Conservation (phyloP, 148 eudicot species). For the Pharnaceum exiguum region DNA sequence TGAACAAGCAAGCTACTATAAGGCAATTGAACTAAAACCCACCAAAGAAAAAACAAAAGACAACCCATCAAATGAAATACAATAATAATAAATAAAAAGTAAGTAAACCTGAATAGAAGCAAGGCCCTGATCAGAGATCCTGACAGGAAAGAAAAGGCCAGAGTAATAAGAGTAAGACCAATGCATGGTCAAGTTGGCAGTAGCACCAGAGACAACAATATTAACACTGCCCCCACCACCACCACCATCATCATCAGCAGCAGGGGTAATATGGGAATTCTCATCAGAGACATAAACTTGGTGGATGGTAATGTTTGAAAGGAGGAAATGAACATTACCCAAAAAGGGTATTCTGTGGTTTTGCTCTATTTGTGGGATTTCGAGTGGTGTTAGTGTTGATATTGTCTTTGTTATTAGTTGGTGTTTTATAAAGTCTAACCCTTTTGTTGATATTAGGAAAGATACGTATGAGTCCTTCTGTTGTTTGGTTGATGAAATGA, state of each 20-base stretch:
- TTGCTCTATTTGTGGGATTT: constrained; percentile 48
- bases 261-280: constrained; percentile 43
- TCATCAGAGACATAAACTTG: constrained; percentile 35
- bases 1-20: neutral
- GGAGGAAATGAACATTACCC: constrained; percentile 45
- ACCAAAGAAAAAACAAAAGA: neutral
- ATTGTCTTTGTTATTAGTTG: constrained; percentile 55
- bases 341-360: constrained; percentile 51
- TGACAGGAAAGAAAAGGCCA: constrained; percentile 38
- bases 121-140: constrained; percentile 62
- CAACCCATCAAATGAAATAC: neutral
- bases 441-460: constrained; percentile 50
- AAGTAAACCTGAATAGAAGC: constrained; percentile 71
- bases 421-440: constrained; percentile 64
- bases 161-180: constrained; percentile 68
- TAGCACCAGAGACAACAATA: constrained; percentile 54
- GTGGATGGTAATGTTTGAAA: constrained; percentile 54
- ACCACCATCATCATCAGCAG: no score
- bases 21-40: neutral
- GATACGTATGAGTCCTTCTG: constrained; percentile 55
- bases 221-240: constrained; percentile 54
- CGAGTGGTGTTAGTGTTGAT: constrained; percentile 54
- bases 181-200: constrained; percentile 55
- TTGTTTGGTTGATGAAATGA: no score
- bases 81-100: neutral